Percentiles rank a stretch among this genome's conserved stretches.
Evolutionary conservation across 169 alveolate species (phyloP).

Genomic region (Plasmodium blacklocki): DNA sequence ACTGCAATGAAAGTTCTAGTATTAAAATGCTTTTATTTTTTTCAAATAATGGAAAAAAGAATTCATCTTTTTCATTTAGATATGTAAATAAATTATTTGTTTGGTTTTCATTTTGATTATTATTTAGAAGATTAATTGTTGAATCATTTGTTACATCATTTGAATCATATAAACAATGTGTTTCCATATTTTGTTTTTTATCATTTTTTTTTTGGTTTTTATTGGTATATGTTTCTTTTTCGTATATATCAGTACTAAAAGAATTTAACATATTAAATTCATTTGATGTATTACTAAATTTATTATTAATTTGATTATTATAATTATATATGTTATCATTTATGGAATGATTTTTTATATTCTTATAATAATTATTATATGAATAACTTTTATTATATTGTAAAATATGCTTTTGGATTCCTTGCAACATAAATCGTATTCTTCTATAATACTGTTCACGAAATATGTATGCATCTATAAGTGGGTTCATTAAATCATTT

Average conservation of each 20-base stretch:
- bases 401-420: slow-evolving; percentile 26
- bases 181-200: neutral
- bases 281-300: neutral
- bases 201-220: neutral
- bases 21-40: slow-evolving; percentile 33
- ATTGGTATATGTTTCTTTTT: neutral
- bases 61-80: slow-evolving; percentile 11
- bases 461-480: slow-evolving; percentile 74
- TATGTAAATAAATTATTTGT: neutral
- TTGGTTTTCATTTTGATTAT: too few species aligned
- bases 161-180: neutral
- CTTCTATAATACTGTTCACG: slow-evolving; percentile 71
- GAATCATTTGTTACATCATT: neutral
- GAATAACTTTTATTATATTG: neutral
- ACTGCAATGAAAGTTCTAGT: slow-evolving; percentile 76
- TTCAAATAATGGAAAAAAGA: slow-evolving; percentile 47
- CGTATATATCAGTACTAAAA: neutral
- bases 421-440: slow-evolving; percentile 20
- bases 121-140: neutral
- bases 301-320: neutral
- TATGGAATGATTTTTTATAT: neutral
- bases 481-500: slow-evolving; percentile 83
- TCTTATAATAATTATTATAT: neutral
- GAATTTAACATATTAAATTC: neutral
- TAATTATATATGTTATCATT: neutral